phyloP scores from a whole-genome alignment of 75 land plant genomes.

The Picea glauca region DNA sequence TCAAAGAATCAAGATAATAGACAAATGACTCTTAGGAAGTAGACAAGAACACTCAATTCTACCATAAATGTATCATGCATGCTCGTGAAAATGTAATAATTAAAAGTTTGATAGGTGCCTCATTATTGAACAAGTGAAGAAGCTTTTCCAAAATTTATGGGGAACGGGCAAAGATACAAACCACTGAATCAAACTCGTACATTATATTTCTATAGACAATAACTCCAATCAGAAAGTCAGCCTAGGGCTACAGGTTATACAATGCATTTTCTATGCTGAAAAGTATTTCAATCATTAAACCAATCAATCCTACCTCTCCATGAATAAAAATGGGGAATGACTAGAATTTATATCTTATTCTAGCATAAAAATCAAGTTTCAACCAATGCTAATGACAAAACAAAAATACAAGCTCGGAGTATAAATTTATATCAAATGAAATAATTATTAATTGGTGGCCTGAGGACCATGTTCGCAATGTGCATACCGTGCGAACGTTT shows the following conservation, averaged over 20 bases:
- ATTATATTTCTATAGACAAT: background rate
- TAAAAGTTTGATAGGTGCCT: background rate
- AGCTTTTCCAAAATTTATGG: background rate
- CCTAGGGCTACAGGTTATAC: too few relatives aligned
- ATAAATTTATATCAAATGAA: background rate
- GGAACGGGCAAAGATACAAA: background rate
- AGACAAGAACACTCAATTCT: background rate
- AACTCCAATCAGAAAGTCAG: background rate
- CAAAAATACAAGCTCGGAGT: background rate
- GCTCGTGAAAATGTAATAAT: background rate
- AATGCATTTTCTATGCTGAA: too few relatives aligned
- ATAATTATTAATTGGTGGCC: background rate
- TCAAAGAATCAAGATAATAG: background rate
- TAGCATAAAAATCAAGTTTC: too few relatives aligned
- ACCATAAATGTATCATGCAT: background rate
- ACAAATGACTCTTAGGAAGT: background rate
- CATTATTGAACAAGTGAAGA: background rate
- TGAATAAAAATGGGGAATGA: too few relatives aligned
- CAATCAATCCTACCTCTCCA: background rate
- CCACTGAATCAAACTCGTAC: background rate
- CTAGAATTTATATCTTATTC: too few relatives aligned
- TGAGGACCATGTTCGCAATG: background rate
- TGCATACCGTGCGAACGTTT: constrained; percentile 77
- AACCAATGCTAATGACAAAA: background rate
- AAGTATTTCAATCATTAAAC: background rate